A percentile compares a stretch with the other conserved stretches of the same genome.
Conservation (phyloP, 441 rosid species). For the Euphorbia corollata region DNA sequence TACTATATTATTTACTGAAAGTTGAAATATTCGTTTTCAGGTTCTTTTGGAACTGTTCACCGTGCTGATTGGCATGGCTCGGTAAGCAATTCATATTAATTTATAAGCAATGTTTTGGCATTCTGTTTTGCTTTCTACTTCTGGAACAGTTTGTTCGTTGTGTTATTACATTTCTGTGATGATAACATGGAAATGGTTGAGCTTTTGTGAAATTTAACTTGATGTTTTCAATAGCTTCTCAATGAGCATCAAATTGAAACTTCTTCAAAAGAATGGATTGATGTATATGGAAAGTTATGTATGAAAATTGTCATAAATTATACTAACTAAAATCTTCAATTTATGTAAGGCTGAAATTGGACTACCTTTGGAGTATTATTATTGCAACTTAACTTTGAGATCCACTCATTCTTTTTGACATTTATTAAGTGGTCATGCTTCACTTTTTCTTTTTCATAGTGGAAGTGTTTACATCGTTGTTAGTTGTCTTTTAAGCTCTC, state of each 20-base stretch:
- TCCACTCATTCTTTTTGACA: too few relatives aligned
- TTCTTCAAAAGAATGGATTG: too few relatives aligned
- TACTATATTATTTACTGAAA: constrained; percentile 19
- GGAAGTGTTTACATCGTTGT: too few relatives aligned
- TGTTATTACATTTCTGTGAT: background rate
- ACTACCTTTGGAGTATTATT: too few relatives aligned
- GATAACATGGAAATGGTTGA: background rate
- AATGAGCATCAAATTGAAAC: background rate
- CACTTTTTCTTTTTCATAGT: too few relatives aligned
- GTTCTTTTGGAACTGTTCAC: constrained; percentile 98
- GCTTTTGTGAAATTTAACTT: background rate
- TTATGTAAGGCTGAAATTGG: too few relatives aligned
- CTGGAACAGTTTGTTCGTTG: background rate
- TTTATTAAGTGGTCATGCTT: too few relatives aligned
- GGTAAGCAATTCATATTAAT: constrained; percentile 40
- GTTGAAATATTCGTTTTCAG: constrained; percentile 42
- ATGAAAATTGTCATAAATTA: too few relatives aligned
- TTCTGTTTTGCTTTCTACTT: constrained; percentile 5
- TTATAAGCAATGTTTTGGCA: background rate
- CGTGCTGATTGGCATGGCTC: constrained; percentile 99
- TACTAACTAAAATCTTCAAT: too few relatives aligned
- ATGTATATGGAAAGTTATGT: too few relatives aligned
- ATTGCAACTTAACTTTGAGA: too few relatives aligned
- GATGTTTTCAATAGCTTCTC: background rate
- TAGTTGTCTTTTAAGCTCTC: too few relatives aligned